phyloP scores from a whole-genome alignment of 768 basidiomycete species.

The Amanita inopinata region DNA sequence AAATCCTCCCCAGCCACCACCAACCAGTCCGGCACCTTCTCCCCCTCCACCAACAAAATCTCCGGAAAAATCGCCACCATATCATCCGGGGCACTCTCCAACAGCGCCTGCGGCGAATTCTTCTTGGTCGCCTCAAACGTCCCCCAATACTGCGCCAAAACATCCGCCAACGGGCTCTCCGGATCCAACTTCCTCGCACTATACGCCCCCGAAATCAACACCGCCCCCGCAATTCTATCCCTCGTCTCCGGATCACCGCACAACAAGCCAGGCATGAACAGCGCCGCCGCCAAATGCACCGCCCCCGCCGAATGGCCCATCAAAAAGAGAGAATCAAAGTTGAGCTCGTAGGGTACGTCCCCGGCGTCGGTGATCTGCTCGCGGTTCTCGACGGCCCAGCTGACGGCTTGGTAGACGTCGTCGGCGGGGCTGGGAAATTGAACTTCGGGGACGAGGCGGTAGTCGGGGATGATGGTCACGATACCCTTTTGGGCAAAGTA shows the following conservation, averaged over 20 bases:
- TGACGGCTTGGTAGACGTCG: constrained; percentile 50
- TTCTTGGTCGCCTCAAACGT: constrained; percentile 24
- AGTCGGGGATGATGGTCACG: constrained; percentile 59
- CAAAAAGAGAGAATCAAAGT: constrained; percentile 34
- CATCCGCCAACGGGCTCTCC: constrained; percentile 17
- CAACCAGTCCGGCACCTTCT: constrained; percentile 43
- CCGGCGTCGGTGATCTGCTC: constrained; percentile 11
- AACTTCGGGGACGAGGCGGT: constrained; percentile 49
- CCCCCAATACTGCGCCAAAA: constrained; percentile 31
- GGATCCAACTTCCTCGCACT: constrained; percentile 19
- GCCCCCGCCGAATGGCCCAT: constrained; percentile 60
- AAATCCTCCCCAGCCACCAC: constrained; percentile 27
- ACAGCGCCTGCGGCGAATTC: constrained; percentile 32
- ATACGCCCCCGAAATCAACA: constrained; percentile 40
- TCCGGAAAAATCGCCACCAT: constrained; percentile 33
- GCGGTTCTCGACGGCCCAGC: constrained; percentile 37
- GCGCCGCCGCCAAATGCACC: constrained; percentile 34
- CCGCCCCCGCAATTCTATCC: constrained; percentile 30
- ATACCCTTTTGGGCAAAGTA: constrained; percentile 54
- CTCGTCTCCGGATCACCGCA: constrained; percentile 17
- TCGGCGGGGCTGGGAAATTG: constrained; percentile 45
- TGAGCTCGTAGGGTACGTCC: constrained; percentile 17
- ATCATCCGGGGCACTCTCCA: constrained; percentile 24
- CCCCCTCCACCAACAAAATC: constrained; percentile 37
- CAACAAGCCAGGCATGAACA: constrained; percentile 29